phyloP scores from a whole-genome alignment of 768 basidiomycete species.

The Lyophyllum semitale region DNA sequence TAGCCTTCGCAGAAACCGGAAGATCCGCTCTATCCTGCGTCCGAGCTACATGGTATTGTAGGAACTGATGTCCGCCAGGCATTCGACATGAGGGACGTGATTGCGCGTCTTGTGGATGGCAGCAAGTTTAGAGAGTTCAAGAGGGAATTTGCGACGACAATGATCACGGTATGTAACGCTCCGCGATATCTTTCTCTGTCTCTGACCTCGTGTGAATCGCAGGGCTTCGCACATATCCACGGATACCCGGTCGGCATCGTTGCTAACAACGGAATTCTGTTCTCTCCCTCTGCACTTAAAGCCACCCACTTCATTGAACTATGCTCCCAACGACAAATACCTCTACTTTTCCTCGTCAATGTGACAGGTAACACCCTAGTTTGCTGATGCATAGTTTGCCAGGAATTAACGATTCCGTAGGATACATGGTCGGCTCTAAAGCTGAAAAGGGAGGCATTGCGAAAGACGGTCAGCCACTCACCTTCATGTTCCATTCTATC shows the following conservation, averaged over 20 bases:
- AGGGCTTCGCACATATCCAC: conserved; percentile 90
- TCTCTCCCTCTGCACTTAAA: conserved; percentile 91
- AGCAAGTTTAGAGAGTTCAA: conserved; percentile 95
- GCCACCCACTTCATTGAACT: conserved; percentile 95
- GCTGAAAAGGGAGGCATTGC: conserved; percentile 94
- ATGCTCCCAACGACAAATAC: conserved; percentile 89
- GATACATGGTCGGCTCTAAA: conserved; percentile 97
- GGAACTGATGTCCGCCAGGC: conserved; percentile 86
- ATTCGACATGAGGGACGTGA: conserved; percentile 94
- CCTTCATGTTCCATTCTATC: neutral
- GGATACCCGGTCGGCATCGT: conserved; percentile 91
- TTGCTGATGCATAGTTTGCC: neutral
- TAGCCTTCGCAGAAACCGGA: conserved; percentile 66
- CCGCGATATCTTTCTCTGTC: neutral
- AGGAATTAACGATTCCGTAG: conserved; percentile 27
- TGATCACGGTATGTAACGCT: conserved; percentile 68
- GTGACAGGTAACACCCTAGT: conserved; percentile 64
- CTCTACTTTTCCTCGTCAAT: conserved; percentile 91
- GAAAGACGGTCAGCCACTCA: conserved; percentile 64
- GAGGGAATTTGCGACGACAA: conserved; percentile 89
- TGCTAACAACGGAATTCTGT: conserved; percentile 93
- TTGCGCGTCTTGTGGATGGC: conserved; percentile 89
- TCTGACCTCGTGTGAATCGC: neutral
- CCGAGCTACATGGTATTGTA: conserved; percentile 89
- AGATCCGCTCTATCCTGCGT: conserved; percentile 75